Base-by-base conservation (phyloP, 306 rosid species). In the Spatholobus suberectus region DNA sequence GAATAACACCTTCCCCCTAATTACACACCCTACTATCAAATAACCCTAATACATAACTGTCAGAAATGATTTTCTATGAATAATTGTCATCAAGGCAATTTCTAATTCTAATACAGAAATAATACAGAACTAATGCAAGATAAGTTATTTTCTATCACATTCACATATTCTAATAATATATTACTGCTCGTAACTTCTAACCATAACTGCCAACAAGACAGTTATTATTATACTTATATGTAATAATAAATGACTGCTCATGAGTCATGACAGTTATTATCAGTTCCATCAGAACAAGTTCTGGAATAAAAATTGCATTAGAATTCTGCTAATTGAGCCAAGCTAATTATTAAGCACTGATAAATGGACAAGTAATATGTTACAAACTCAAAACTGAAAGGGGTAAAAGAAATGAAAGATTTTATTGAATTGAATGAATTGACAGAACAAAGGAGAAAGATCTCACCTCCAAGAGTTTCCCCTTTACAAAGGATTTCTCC, bases 271-370 rank as follows among this genome's bases (percentile, higher is more conserved):
- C 32, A 29, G 49, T 0, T 11, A 3, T 43, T 43, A 43, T 43
- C 11, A 15, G 49, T 2, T 43, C 17, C 49, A 11, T 43, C 49
- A 43, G 17, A 12, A 12, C 3, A 29, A 29, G 32, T 29, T 43
- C 49, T 43, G 49, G 49, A 43, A 43, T 43, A 43, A 61, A 70
- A 35, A 23, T 70, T 77, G 21, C 35, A 46, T 68, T 51, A 67
- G 70, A 75, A 73, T 41, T 73, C 40, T 20, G 59, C 24, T 15
- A 77, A 26, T 24, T 43, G 34, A 49, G 61, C 47, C 46, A 61
- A 71, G 20, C 29, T 83, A 73, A 70, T 34, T 46, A 70, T 80
- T 67, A 61, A 17, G 41, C n/a, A 43, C 57, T 14, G 26, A 40
- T 68, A 38, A 38, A 37, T 26, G 69, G 40, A 14, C 37, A 55